Evolutionary conservation across 192 early-diverging fungal genomes (phyloP), one percentile per base, ranked within the genome.

Genomic region (Glomus cerebriforme): DNA sequence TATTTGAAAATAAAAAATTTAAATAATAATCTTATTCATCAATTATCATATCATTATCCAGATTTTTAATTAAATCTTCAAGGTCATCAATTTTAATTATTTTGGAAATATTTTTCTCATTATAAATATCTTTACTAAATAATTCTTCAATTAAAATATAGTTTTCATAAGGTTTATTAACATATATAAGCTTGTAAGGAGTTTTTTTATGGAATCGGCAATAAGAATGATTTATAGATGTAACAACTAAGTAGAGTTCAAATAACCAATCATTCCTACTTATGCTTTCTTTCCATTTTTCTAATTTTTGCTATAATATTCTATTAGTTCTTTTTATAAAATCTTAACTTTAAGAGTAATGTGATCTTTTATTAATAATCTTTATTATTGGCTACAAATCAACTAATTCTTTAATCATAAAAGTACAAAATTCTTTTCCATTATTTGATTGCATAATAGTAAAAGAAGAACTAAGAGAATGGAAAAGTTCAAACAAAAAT

Each of bases 381-480:
- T 68, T 68, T 0, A 37, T 17, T 34, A 26, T 32, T n/a, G n/a
- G n/a, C n/a, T n/a, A n/a, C n/a, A n/a, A n/a, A n/a, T n/a, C n/a
- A n/a, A n/a, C n/a, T n/a, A 68, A 34, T 34, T 68, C 66, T 68
- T 26, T 68, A 4, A 68, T 68, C 1, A 68, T 34, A 2, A 26
- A 68, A 2, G 66, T 7, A 29, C 4, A 29, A 37, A 68, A 68
- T 68, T 68, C 66, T 68, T 68, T 68, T 2, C 31, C 66, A 68
- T 68, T 68, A 68, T 68, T 26, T 3, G 31, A 68, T 37, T 68
- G 7, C 0, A 68, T 7, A 3, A 68, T 68, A 4, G 31, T 68
- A 19, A 19, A 26, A 34, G 66, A 27, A 62, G 8, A n/a, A n/a
- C n/a, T n/a, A n/a, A n/a, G n/a, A n/a, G n/a, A n/a, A n/a, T n/a